Evolutionary conservation across 1,139 yeast species (phyloP), one percentile per base, ranked within the genome.

Genomic region (Debaryomyces robertsiae): DNA sequence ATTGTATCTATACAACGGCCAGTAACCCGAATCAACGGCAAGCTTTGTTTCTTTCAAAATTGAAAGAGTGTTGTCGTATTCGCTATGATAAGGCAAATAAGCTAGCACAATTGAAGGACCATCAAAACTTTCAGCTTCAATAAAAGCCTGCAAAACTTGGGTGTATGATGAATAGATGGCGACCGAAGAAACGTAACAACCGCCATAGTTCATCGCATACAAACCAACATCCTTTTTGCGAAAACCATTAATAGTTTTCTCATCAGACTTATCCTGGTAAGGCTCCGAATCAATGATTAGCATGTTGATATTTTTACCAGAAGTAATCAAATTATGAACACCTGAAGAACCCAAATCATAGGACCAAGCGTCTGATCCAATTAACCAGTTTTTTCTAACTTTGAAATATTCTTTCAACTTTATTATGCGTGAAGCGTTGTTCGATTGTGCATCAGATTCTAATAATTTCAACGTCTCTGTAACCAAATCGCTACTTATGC

Each of bases 301-400:
- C 79, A 91, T 78, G 62, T 93, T 93, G 53, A 91, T 67, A 57
- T 90, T 87, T 59, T 82, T 75, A 35, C 84, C 84, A 0, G 93
- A 82, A 25, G 90, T 68, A 36, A 91, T 70, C 11, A 89, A 84
- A 56, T 83, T 84, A 63, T 93, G 98, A 40, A 91, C 86, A 61
- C 98, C 96, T 9, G 96, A 85, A 49, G 87, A 75, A 30, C 98
- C 98, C 52, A 88, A 71, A 67, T 91, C 98, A 59, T 84, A 90
- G 15, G 96, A 79, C 98, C 98, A 91, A 25, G 95, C 81, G 63
- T 91, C 98, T 6, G 97, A 89, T 17, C 97, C 97, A 47, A 93
- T 73, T 47, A 91, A 71, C 98, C 98, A 91, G 46, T 80, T 75
- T 18, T 85, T 73, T 40, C 71, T 69, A 31, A 70, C 56, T 32